These are phyloP conservation scores for Boletus barrowsii DNA, from an alignment of 768 basidiomycete species.

Conservation along the genomic window DNA sequence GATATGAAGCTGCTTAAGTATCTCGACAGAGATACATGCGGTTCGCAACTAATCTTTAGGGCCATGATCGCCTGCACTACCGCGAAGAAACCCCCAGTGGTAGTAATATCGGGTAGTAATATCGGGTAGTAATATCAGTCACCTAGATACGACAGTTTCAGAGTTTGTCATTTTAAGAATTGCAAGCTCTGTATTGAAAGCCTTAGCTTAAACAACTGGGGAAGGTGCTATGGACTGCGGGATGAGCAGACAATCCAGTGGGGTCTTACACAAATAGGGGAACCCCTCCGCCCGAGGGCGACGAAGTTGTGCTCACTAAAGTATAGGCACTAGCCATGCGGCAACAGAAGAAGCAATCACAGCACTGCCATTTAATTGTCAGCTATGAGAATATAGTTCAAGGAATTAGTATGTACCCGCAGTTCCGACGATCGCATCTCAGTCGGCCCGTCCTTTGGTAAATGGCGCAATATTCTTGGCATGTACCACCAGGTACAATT, in stretches of 20 bases:
- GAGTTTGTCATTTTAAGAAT: background rate
- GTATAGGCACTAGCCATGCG: background rate
- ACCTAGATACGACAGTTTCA: background rate
- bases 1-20: conserved; percentile 11
- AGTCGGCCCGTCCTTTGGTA: background rate
- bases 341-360: background rate
- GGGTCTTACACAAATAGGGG: background rate
- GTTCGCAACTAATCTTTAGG: background rate
- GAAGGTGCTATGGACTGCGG: background rate
- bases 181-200: background rate
- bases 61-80: background rate
- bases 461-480: background rate
- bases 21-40: background rate
- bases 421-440: background rate
- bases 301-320: too few species aligned
- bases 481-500: background rate
- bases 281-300: background rate
- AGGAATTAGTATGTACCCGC: background rate
- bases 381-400: too few species aligned
- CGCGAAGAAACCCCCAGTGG: too few species aligned
- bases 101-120: background rate
- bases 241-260: too few species aligned
- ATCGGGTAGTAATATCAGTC: background rate
- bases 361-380: background rate
- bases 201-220: background rate